phyloP scores from a whole-genome alignment of 225 moss, liverwort and hornwort genomes.

The Antitrichia curtipendula region DNA sequence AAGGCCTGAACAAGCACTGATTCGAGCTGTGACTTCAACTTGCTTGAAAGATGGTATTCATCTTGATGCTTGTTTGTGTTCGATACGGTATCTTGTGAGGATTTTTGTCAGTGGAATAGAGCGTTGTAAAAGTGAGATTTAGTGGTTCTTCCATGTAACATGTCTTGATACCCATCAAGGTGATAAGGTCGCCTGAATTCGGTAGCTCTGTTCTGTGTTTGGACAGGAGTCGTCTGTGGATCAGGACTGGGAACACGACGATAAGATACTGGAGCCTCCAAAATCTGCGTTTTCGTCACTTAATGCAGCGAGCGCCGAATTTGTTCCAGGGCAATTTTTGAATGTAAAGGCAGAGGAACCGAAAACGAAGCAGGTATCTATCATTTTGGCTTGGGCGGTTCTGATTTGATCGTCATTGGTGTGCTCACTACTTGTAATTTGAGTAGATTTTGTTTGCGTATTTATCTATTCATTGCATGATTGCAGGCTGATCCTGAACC shows the following conservation, averaged over 20 bases:
- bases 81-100: background rate
- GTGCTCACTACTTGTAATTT: background rate
- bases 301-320: slow-evolving; percentile 4
- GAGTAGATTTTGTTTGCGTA: background rate
- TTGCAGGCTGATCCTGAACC: slow-evolving; percentile 3
- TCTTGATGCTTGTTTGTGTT: background rate
- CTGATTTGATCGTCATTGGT: background rate
- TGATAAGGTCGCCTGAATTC: background rate
- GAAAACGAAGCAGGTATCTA: background rate
- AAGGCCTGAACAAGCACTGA: background rate
- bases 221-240: slow-evolving; percentile 8
- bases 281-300: background rate
- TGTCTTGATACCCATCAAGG: background rate
- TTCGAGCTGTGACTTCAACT: background rate
- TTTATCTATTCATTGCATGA: background rate
- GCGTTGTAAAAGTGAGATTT: background rate
- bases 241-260: slow-evolving; percentile 17
- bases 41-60: background rate
- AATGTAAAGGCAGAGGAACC: background rate
- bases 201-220: background rate
- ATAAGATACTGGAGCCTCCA: slow-evolving; percentile 9
- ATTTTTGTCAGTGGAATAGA: background rate
- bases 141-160: background rate
- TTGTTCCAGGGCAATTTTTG: background rate
- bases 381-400: background rate